Evolutionary conservation across 202 grass and related monocot genomes (phyloP).

Genomic region (Tripidium arundinaceum): DNA sequence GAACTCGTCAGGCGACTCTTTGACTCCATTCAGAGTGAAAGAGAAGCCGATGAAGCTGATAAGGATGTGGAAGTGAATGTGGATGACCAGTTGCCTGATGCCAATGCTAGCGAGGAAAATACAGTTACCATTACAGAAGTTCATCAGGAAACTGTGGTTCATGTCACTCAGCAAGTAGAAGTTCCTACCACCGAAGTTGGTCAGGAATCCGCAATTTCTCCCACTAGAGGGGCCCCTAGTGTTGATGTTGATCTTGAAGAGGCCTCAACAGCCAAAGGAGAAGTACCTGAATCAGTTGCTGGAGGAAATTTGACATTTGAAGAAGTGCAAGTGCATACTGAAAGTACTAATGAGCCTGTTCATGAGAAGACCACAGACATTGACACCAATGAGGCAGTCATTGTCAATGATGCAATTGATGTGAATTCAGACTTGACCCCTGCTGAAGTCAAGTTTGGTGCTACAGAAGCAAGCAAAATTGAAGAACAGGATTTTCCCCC

Average conservation of each 20-base stretch:
- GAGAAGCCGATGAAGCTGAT: not conserved
- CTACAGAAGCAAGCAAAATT: conserved; percentile 30
- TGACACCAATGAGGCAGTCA: conserved; percentile 28
- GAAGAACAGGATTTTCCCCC: conserved; percentile 13
- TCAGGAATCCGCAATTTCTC: conserved; percentile 9
- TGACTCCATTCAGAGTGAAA: conserved; percentile 70
- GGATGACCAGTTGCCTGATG: conserved; percentile 17
- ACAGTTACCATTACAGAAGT: conserved; percentile 32
- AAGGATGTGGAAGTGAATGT: conserved; percentile 27
- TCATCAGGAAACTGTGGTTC: conserved; percentile 33
- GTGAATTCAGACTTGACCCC: conserved; percentile 26
- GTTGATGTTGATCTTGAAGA: conserved; percentile 29
- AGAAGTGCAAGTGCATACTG: conserved; percentile 18
- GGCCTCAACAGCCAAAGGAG: conserved; percentile 30
- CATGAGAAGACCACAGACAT: conserved; percentile 23
- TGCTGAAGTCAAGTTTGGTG: conserved; percentile 31
- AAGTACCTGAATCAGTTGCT: conserved; percentile 23
- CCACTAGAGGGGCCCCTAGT: not conserved
- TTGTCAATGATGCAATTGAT: conserved; percentile 27
- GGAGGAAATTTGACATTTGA: conserved; percentile 16
- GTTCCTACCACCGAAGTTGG: conserved; percentile 13
- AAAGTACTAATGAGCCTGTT: conserved; percentile 12
- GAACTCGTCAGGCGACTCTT: conserved; percentile 82
- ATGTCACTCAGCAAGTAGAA: conserved; percentile 28
- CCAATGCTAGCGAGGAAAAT: conserved; percentile 21